Percentiles rank a stretch among this genome's conserved stretches.
phyloP scores from a whole-genome alignment of 495 filamentous ascomycete genomes.

The Penicillium salamii region DNA sequence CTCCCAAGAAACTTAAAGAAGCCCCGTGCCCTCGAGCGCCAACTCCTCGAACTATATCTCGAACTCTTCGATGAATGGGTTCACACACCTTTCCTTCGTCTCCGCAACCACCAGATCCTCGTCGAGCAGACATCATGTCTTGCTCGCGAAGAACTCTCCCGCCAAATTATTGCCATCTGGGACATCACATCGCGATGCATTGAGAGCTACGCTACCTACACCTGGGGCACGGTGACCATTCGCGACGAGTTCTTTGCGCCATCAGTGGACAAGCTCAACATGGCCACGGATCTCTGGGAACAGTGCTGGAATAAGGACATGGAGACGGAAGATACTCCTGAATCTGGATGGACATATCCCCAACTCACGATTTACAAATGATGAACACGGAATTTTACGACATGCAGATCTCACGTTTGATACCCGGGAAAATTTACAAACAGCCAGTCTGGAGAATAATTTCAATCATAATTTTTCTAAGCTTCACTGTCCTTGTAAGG shows the following conservation, averaged over 20 bases:
- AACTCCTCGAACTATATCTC: conserved; percentile 20
- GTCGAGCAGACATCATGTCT: conserved; percentile 8
- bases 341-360: too few species aligned
- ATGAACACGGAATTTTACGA: background rate
- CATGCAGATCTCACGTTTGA: background rate
- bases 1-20: conserved; percentile 20
- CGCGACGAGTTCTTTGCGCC: conserved; percentile 16
- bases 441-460: background rate
- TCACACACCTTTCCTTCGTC: conserved; percentile 21
- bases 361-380: background rate
- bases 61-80: conserved; percentile 30
- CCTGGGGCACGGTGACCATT: conserved; percentile 9
- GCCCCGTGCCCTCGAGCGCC: conserved; percentile 19
- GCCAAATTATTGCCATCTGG: conserved; percentile 18
- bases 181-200: conserved; percentile 16
- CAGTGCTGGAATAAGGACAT: conserved; percentile 6
- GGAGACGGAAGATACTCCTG: background rate
- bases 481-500: conserved; percentile 39
- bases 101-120: conserved; percentile 16
- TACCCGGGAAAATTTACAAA: background rate
- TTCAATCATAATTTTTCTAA: conserved; percentile 1
- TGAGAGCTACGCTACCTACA: conserved; percentile 17
- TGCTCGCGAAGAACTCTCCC: conserved; percentile 11
- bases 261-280: conserved; percentile 6
- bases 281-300: conserved; percentile 10